Evolutionary conservation across 768 basidiomycete genomes (phyloP), one percentile per base, ranked within the genome.

Genomic region (Leccinum disarticulatum): DNA sequence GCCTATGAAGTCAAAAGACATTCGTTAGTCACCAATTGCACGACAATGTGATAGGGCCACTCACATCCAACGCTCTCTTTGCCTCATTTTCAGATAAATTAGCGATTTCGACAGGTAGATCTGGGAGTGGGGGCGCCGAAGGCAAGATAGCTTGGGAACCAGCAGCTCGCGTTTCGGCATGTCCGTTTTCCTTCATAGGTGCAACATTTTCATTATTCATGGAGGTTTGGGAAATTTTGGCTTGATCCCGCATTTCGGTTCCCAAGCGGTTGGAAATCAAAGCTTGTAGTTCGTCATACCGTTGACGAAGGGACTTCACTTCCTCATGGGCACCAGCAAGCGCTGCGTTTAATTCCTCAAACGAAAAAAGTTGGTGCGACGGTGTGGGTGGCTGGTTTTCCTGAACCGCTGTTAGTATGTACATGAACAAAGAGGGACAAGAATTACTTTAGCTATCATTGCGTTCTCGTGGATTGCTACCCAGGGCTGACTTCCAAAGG

Each of bases 261-360:
- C 56, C 56, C 36, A 57, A 54, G 15, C 63, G 58, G 59, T 64
- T 61, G 11, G 61, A 38, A 6, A 74, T 62, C 27, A 66, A 31
- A 2, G 48, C 43, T 6, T 57, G 62, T 4, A 73, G 70, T n/a
- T 60, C 56, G 9, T 71, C 71, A 50, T 73, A 73, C 57, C 60
- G 60, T 28, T 52, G 62, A 14, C 68, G 71, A 25, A 73, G 71
- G 8, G 64, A 46, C 30, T 38, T 48, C 13, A 74, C 68, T 54
- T 73, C 73, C 17, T 64, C 63, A 1, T 63, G 65, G 1, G 69
- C 69, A 49, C 43, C 56, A 13, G 58, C 60, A 30, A 73, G 65
- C 1, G 68, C 72, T 14, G 55, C 35, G 13, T 71, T 70, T 58
- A 73, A 10, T 6, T 73, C 59, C 11, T 69, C 64, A 10, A 74